Base-by-base conservation (phyloP, 2,329 filamentous ascomycete species). In the Chaetomium sp. region DNA sequence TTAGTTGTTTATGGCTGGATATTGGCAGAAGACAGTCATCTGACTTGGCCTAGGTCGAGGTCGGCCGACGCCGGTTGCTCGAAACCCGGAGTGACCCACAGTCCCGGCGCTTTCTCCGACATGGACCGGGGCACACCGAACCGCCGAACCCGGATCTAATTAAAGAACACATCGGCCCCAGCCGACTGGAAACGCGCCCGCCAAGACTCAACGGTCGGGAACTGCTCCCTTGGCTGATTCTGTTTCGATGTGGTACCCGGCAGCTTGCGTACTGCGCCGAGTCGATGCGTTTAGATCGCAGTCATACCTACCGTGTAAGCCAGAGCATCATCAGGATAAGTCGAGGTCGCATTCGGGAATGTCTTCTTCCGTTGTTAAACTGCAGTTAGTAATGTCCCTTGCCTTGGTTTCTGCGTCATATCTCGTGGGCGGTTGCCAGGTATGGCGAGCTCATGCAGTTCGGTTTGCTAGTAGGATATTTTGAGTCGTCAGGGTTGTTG, bases 181-280 rank as follows among this genome's bases (percentile, higher is more conserved):
- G 21, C 64, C n/a, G 62, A n/a, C 9, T 38, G 64, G 54, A 47
- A 60, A 60, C 23, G 60, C 31, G 62, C 53, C 54, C 21, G 57
- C 56, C 62, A 66, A 64, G 50, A 50, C 7, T 25, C 51, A 55
- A 64, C 65, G 56, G 51, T 23, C 38, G 61, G 51, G 23, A 38
- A 33, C 62, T 31, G 54, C 19, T 16, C 21, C 38, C 12, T 47
- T 12, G 33, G 42, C 9, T 31, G 16, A 19, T 16, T 42, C 9
- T 50, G 45, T 27, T 4, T 42, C 29, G 13, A 31, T 35, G 25
- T 51, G 49, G 56, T 29, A 23, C 51, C 21, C 25, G 12, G 57
- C 49, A 29, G 27, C 27, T 49, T 21, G 56, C n/a, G 27, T 16
- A 23, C 49, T 25, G 33, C 47, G 56, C 27, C 38, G 23, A n/a